phyloP scores from a whole-genome alignment of 73 alveolate species.

The Diophrys sp. region DNA sequence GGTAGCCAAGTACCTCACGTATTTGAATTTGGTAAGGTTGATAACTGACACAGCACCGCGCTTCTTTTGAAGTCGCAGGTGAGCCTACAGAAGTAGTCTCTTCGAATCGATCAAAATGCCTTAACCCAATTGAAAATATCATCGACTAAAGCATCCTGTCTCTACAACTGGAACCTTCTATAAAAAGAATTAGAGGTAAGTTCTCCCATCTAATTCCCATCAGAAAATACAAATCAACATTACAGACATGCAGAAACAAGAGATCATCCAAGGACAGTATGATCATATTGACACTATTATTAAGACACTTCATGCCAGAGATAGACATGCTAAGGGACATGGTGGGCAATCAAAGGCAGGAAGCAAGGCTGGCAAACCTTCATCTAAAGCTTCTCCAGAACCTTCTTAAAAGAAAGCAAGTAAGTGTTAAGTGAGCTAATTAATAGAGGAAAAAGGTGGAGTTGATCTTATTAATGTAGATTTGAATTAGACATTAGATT shows the following conservation, averaged over 20 bases:
- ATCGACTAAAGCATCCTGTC: not conserved
- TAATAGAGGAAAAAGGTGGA: constrained; percentile 16
- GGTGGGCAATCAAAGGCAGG: no score
- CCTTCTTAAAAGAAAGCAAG: constrained; percentile 4
- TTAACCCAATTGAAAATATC: not conserved
- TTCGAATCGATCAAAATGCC: not conserved
- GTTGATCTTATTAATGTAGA: constrained; percentile 36
- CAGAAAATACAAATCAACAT: constrained; percentile 8
- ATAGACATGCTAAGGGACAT: not conserved
- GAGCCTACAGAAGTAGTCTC: not conserved
- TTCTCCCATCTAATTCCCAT: not conserved
- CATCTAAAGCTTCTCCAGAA: not conserved
- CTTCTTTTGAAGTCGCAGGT: no score
- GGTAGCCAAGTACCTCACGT: not conserved
- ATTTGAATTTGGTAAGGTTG: not conserved
- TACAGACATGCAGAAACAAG: not conserved
- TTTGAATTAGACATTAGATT: constrained; percentile 13
- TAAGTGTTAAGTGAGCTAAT: no score
- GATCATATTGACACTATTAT: constrained; percentile 1
- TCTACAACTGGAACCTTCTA: constrained; percentile 15
- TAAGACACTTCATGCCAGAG: not conserved
- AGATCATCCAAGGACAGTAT: not conserved
- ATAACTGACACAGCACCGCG: not conserved
- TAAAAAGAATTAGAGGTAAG: constrained; percentile 22
- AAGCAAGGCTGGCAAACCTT: not conserved